These are phyloP conservation scores for Erigeron philadelphicus DNA, from an alignment of 140 eudicot species.

Conservation along the genomic window DNA sequence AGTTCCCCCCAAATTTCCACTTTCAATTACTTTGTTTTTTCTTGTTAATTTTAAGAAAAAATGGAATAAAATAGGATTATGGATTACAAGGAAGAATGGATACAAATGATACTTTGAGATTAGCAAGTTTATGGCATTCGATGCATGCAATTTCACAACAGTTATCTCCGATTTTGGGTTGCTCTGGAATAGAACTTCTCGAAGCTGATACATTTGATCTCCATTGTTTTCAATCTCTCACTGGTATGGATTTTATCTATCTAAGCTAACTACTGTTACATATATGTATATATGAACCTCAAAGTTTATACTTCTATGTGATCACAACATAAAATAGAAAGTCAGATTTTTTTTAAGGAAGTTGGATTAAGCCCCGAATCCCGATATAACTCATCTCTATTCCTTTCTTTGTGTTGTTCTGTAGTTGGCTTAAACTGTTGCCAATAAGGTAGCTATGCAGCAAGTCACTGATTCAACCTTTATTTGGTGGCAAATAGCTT, in stretches of 20 bases:
- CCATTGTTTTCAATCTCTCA: slow-evolving; percentile 88
- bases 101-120: slow-evolving; percentile 82
- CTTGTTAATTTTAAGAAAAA: neutral
- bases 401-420: no score
- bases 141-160: slow-evolving; percentile 99
- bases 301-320: no score
- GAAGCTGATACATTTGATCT: slow-evolving; percentile 48
- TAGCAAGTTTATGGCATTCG: slow-evolving; percentile 95
- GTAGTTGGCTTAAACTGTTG: no score
- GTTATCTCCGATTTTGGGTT: neutral
- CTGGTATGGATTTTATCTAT: slow-evolving; percentile 40
- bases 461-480: no score
- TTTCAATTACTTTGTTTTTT: neutral
- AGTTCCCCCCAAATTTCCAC: neutral
- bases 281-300: neutral
- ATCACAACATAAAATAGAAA: no score
- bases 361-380: no score
- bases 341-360: no score
- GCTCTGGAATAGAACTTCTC: slow-evolving; percentile 51
- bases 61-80: no score
- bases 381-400: no score
- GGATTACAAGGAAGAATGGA: slow-evolving; percentile 31
- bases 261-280: no score
- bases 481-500: no score
- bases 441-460: no score